phyloP scores from a whole-genome alignment of 352 stramenopile species.

The Phytophthora colocasiae region DNA sequence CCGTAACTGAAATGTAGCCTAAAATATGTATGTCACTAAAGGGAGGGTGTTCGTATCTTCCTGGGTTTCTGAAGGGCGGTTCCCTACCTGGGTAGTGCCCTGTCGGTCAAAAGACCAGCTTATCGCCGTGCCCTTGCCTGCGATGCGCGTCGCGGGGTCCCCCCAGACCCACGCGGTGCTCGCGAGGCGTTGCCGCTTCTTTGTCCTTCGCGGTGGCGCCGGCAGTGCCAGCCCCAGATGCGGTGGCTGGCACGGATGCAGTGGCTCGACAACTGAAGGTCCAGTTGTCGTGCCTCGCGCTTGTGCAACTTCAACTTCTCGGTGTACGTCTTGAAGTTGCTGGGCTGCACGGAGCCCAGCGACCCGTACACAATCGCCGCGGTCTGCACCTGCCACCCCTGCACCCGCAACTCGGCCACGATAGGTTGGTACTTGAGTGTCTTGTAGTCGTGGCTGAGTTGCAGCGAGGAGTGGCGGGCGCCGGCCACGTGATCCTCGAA shows the following conservation, averaged over 20 bases:
- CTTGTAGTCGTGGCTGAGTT: neutral
- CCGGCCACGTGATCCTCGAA: neutral
- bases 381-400: constrained; percentile 13
- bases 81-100: too few species aligned
- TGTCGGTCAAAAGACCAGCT: too few species aligned
- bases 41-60: too few species aligned
- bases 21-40: too few species aligned
- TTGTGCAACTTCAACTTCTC: constrained; percentile 9
- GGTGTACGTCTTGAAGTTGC: constrained; percentile 2
- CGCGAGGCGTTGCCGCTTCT: neutral
- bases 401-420: too few species aligned
- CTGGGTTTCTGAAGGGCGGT: too few species aligned
- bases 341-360: constrained; percentile 6
- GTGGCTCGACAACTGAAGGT: neutral
- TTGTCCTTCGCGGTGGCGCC: constrained; percentile 6
- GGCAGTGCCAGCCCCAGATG: constrained; percentile 15
- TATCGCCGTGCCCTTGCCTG: too few species aligned
- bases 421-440: neutral
- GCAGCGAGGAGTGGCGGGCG: too few species aligned
- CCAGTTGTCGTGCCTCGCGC: constrained; percentile 2
- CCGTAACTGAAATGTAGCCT: too few species aligned
- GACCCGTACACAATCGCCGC: constrained; percentile 16
- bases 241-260: constrained; percentile 13
- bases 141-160: constrained; percentile 6
- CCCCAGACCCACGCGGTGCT: constrained; percentile 6